Percentiles rank a stretch among this genome's conserved stretches.
phyloP scores from a whole-genome alignment of 805 yeast genomes.

The Barnettozyma sp. region DNA sequence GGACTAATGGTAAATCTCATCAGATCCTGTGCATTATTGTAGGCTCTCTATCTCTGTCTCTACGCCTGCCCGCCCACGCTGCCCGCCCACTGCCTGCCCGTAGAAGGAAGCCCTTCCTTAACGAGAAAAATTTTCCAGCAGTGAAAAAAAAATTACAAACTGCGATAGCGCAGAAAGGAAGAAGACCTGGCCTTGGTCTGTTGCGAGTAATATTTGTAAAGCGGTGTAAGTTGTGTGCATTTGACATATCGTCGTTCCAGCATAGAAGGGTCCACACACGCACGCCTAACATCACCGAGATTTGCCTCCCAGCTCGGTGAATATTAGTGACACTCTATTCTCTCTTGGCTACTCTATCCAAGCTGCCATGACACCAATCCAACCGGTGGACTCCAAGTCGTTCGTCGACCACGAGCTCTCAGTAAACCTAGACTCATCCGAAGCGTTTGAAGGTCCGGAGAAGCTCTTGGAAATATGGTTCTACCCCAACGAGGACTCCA shows the following conservation, averaged over 20 bases:
- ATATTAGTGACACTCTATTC: background rate
- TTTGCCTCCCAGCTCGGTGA: slow-evolving; percentile 10
- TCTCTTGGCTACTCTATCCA: background rate
- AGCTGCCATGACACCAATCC: slow-evolving; percentile 27
- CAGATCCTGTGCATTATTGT: no score
- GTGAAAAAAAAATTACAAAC: background rate
- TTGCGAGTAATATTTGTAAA: no score
- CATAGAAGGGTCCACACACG: background rate
- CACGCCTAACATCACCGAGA: slow-evolving; percentile 4
- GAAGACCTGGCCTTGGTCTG: no score
- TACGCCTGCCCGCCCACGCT: no score
- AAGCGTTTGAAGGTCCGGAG: slow-evolving; percentile 97
- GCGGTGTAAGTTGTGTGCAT: no score
- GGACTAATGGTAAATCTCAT: no score
- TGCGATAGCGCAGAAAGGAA: background rate
- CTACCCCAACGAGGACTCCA: slow-evolving; percentile 40
- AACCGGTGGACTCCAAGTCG: slow-evolving; percentile 34
- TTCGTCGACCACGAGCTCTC: slow-evolving; percentile 77
- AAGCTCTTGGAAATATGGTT: slow-evolving; percentile 90
- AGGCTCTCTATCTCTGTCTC: no score
- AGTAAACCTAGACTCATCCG: slow-evolving; percentile 74
- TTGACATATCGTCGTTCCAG: no score
- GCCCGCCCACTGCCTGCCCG: no score
- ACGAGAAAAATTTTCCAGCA: slow-evolving; percentile 1
- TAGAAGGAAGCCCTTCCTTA: no score